phyloP scores from a whole-genome alignment of 2,329 filamentous ascomycete genomes.

The Aureobasidium sp. region DNA sequence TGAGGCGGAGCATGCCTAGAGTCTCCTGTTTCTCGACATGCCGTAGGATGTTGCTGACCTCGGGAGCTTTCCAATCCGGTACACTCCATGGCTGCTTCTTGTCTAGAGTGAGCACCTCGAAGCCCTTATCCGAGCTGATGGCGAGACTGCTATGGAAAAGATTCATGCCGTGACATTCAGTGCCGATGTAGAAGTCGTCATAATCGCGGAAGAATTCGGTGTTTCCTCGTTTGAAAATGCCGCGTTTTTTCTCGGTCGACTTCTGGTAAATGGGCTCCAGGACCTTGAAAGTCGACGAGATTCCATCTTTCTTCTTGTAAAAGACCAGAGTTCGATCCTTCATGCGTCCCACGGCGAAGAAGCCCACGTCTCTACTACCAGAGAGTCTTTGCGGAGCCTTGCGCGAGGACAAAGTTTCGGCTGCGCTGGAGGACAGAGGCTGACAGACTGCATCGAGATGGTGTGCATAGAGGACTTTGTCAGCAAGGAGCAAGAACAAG shows the following conservation, averaged over 20 bases:
- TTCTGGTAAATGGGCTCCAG: constrained; percentile 94
- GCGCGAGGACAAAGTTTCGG: constrained; percentile 49
- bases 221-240: constrained; percentile 61
- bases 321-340: constrained; percentile 92
- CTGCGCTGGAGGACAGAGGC: constrained; percentile 43
- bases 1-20: constrained; percentile 92
- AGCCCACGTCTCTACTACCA: constrained; percentile 83
- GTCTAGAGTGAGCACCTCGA: constrained; percentile 93
- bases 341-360: constrained; percentile 94
- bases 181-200: constrained; percentile 96
- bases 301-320: constrained; percentile 91
- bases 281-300: constrained; percentile 91
- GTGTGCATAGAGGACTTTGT: constrained; percentile 86
- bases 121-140: constrained; percentile 82
- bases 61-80: constrained; percentile 71
- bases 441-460: constrained; percentile 77
- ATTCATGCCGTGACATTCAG: constrained; percentile 91
- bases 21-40: constrained; percentile 78
- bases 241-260: constrained; percentile 72
- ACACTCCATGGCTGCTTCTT: constrained; percentile 95
- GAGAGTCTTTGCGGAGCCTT: constrained; percentile 87
- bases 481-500: constrained; percentile 81
- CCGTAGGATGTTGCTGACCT: constrained; percentile 76
- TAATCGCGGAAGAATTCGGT: constrained; percentile 98
- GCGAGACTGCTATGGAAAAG: constrained; percentile 93